These are phyloP conservation scores for Jamesozyma lodderae DNA, from an alignment of 805 yeast genomes.

Conservation along the genomic window DNA sequence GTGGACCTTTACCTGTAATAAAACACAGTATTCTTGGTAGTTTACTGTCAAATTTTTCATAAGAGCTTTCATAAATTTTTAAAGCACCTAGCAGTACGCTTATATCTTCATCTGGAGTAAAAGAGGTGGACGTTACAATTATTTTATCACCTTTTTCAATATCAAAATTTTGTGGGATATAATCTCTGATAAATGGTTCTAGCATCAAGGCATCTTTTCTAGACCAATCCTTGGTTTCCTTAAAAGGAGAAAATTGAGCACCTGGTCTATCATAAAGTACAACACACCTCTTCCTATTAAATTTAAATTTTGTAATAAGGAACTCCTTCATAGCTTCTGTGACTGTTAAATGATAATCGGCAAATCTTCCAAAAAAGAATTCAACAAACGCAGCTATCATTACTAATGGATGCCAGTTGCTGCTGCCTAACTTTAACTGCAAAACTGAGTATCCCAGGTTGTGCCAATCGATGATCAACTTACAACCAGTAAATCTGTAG, in stretches of 20 bases:
- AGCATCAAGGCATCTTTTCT: slow-evolving; percentile 10
- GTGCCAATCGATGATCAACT: slow-evolving; percentile 89
- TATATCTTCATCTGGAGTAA: slow-evolving; percentile 93
- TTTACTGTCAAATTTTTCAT: slow-evolving; percentile 15
- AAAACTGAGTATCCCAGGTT: slow-evolving; percentile 81
- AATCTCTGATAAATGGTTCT: slow-evolving; percentile 30
- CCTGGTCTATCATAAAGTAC: slow-evolving; percentile 87
- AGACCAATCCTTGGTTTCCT: slow-evolving; percentile 14
- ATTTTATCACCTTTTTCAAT: slow-evolving; percentile 42
- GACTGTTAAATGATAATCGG: slow-evolving; percentile 72
- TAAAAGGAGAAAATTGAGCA: slow-evolving; percentile 48
- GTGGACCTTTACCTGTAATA: slow-evolving; percentile 97
- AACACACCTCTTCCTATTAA: slow-evolving; percentile 40
- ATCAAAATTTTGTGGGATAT: slow-evolving; percentile 29
- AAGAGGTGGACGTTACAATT: slow-evolving; percentile 83
- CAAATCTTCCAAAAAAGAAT: slow-evolving; percentile 46
- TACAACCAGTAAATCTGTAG: slow-evolving; percentile 47
- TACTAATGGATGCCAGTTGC: slow-evolving; percentile 52
- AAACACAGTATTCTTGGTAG: slow-evolving; percentile 51
- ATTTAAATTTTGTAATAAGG: slow-evolving; percentile 45
- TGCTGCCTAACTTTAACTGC: slow-evolving; percentile 47
- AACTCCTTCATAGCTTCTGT: slow-evolving; percentile 62
- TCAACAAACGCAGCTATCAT: slow-evolving; percentile 56
- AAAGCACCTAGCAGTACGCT: slow-evolving; percentile 60
- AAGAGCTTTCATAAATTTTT: slow-evolving; percentile 42